Percentiles rank a stretch among this genome's conserved stretches.
These are phyloP conservation scores for Pseudozyma pruni DNA, from an alignment of 1,284 basidiomycete species.

Conservation along the genomic window DNA sequence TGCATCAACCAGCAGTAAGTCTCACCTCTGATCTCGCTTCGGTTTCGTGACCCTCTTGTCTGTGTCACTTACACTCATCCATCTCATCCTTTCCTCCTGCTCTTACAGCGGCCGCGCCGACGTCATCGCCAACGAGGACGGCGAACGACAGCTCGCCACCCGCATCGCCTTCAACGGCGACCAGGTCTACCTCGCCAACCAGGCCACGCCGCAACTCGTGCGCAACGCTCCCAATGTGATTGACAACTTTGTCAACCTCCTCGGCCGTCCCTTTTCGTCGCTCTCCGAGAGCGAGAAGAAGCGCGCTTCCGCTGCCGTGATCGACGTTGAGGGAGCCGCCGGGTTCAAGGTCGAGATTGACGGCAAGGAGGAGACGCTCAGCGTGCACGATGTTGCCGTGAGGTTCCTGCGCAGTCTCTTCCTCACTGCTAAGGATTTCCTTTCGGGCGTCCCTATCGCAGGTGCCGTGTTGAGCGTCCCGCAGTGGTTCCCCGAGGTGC, in stretches of 20 bases:
- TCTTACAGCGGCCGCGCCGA: conserved; percentile 62
- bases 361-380: conserved; percentile 77
- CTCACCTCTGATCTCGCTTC: background rate
- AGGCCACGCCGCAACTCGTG: conserved; percentile 92
- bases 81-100: background rate
- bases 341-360: conserved; percentile 80
- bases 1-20: conserved; percentile 87
- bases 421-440: conserved; percentile 89
- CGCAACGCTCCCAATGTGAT: conserved; percentile 96
- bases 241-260: conserved; percentile 88
- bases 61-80: conserved; percentile 11
- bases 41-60: background rate
- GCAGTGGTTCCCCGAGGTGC: conserved; percentile 77
- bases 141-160: conserved; percentile 96
- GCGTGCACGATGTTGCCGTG: conserved; percentile 83
- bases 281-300: conserved; percentile 75
- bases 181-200: conserved; percentile 86
- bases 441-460: conserved; percentile 79
- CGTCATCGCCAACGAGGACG: conserved; percentile 95
- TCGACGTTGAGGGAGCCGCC: conserved; percentile 72
- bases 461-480: conserved; percentile 89
- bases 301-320: conserved; percentile 86
- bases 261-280: conserved; percentile 88
- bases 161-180: conserved; percentile 85
- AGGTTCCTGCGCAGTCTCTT: conserved; percentile 87